phyloP scores from a whole-genome alignment of 2,329 filamentous ascomycete genomes.

The Xylaria sp. region DNA sequence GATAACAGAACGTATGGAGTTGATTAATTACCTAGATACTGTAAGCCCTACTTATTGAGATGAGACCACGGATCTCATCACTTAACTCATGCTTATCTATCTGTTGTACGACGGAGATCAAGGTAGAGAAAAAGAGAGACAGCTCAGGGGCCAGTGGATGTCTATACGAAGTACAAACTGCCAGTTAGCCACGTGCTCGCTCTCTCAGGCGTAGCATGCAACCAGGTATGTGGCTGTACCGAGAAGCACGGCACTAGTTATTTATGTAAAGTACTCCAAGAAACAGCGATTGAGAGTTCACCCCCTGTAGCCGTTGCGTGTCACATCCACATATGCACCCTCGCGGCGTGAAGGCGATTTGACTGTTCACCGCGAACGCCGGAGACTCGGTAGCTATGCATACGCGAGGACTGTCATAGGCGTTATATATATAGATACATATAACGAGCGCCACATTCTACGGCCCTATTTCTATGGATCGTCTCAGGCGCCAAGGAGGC shows the following conservation, averaged over 20 bases:
- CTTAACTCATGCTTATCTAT: no score
- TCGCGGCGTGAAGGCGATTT: not conserved
- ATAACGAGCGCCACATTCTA: no score
- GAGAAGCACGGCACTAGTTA: not conserved
- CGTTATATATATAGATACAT: not conserved
- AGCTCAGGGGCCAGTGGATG: not conserved
- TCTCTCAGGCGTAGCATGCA: not conserved
- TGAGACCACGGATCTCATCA: no score
- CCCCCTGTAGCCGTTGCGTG: not conserved
- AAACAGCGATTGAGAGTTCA: not conserved
- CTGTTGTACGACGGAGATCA: no score
- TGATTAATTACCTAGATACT: no score
- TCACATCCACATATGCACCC: not conserved
- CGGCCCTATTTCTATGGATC: no score
- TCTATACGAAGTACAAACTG: not conserved
- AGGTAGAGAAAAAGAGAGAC: no score
- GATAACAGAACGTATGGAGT: no score
- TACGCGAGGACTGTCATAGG: not conserved
- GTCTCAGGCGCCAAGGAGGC: no score
- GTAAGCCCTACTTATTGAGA: no score
- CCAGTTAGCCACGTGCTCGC: not conserved
- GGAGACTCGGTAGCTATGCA: not conserved
- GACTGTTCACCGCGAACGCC: not conserved
- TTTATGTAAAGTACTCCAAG: not conserved
- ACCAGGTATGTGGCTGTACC: not conserved